Base-by-base conservation (phyloP, 345 rosid genomes). In the Aquilaria yunnanensis region DNA sequence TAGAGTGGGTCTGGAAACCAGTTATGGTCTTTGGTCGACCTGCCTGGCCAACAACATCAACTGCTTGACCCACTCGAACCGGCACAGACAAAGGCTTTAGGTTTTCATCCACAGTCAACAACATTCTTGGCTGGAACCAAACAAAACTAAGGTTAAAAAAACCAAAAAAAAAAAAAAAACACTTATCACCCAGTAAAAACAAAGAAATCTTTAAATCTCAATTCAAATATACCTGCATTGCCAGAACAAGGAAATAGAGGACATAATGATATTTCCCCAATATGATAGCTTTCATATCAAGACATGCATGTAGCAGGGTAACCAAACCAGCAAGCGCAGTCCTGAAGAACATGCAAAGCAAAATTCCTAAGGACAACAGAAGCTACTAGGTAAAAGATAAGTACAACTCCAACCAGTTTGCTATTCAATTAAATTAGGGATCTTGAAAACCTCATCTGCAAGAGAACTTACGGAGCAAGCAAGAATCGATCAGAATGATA, bases 1-100 rank as follows among this genome's bases (percentile, higher is more conserved):
- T 88, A 1, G 92, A 85, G 73, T 94, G 97, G 2, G 99, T 94
- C 79, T 94, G 96, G 82, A 94, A 94, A 67, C 97, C 96, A 11
- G 96, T 94, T 16, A 94, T 90, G 10, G 99, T 85, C 78, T 86
- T 94, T 10, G 99, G 99, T 48, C 95, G 85, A 33, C 99, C 99
- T 14, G 97, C 95, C 80, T 88, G 95, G 12, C 97, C 97, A 6
- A 94, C 99, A 56, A 94, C 96, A 70, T 94, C 99, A 49, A 94
- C 97, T 4, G 97, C 99, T 68, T 94, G 88, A 23, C 99, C 99
- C 52, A 94, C 96, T 47, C 95, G 83, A 57, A 90, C 99, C 16
- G 95, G 95, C 41, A 90, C 88, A 0, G 96, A 81, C 12, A 90
- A 54, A 30, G 97, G 89, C 69, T 90, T 88, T 58, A 94, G 88